A percentile compares a stretch with the other conserved stretches of the same genome.
Conservation (phyloP, 2,329 filamentous ascomycete genomes). For the Ophiostoma sp. region DNA sequence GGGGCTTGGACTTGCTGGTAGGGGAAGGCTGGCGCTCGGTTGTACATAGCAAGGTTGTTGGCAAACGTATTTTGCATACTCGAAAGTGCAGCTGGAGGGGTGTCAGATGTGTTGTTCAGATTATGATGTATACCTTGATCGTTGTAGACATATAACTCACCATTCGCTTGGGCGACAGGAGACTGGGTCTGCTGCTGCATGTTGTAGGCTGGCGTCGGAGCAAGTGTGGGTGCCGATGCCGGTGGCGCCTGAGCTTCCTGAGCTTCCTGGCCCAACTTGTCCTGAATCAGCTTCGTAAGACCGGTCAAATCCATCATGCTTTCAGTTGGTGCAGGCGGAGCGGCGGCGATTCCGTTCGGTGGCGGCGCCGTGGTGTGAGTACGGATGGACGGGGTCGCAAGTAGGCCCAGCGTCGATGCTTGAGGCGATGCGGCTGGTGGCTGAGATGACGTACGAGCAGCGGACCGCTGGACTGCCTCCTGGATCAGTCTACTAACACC, state of each 20-base stretch:
- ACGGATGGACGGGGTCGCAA: background rate
- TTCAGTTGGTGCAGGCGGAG: background rate
- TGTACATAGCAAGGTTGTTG: constrained; percentile 27
- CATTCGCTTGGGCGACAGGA: constrained; percentile 24
- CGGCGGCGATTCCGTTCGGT: background rate
- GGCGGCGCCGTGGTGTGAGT: background rate
- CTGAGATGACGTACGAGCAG: constrained; percentile 7
- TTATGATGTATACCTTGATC: background rate
- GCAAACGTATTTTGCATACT: constrained; percentile 30
- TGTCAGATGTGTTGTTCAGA: background rate
- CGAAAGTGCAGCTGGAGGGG: constrained; percentile 23
- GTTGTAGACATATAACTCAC: constrained; percentile 9
- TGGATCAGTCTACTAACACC: constrained; percentile 32
- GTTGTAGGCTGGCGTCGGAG: background rate
- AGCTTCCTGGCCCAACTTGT: constrained; percentile 31
- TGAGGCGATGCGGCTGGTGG: background rate
- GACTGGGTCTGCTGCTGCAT: constrained; percentile 14
- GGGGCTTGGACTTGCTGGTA: constrained; percentile 26
- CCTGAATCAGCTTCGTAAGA: constrained; percentile 34
- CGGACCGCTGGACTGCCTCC: constrained; percentile 30
- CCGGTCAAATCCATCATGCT: constrained; percentile 31
- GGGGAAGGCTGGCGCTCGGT: constrained; percentile 19
- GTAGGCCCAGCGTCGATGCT: background rate
- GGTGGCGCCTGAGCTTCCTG: constrained; percentile 10
- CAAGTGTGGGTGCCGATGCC: background rate